These are phyloP conservation scores for Helichrysum umbraculigerum DNA, from an alignment of 129 eudicot species.

Conservation along the genomic window DNA sequence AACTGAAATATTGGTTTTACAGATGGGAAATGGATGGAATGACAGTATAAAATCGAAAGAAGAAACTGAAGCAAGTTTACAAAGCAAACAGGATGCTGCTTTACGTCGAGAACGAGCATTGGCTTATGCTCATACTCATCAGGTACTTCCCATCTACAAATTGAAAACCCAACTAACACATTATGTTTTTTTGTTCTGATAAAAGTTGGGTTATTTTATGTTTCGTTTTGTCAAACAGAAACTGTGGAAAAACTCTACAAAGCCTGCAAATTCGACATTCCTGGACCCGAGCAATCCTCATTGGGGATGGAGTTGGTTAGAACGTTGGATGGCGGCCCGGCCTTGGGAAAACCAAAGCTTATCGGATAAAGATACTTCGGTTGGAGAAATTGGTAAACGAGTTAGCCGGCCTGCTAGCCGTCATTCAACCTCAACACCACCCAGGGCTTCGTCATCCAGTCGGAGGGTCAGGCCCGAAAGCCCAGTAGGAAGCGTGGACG, in stretches of 20 bases:
- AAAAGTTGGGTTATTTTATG: background rate
- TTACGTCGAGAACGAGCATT: slow-evolving; percentile 86
- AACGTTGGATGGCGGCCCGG: slow-evolving; percentile 94
- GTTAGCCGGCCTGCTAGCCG: slow-evolving; percentile 61
- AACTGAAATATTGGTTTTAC: background rate
- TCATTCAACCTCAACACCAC: slow-evolving; percentile 75
- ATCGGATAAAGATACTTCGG: slow-evolving; percentile 44
- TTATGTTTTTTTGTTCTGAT: background rate
- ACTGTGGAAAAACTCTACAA: slow-evolving; percentile 65
- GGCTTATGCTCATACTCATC: slow-evolving; percentile 89
- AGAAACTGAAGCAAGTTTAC: slow-evolving; percentile 66
- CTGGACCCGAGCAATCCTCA: slow-evolving; percentile 91
- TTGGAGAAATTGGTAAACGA: slow-evolving; percentile 43
- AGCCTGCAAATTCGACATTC: slow-evolving; percentile 58
- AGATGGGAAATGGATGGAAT: slow-evolving; percentile 76
- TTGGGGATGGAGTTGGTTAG: slow-evolving; percentile 99
- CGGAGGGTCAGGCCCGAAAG: slow-evolving; percentile 53
- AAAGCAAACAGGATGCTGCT: slow-evolving; percentile 76
- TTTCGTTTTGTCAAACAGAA: slow-evolving; percentile 40
- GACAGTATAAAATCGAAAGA: slow-evolving; percentile 74
- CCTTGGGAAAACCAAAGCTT: slow-evolving; percentile 72
- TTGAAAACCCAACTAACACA: background rate
- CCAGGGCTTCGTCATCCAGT: slow-evolving; percentile 38
- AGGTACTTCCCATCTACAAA: slow-evolving; percentile 41
- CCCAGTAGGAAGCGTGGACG: slow-evolving; percentile 64